Evolutionary conservation across 352 stramenopile genomes (phyloP), one percentile per base, ranked within the genome.

Genomic region (Globisporangium middletonii): DNA sequence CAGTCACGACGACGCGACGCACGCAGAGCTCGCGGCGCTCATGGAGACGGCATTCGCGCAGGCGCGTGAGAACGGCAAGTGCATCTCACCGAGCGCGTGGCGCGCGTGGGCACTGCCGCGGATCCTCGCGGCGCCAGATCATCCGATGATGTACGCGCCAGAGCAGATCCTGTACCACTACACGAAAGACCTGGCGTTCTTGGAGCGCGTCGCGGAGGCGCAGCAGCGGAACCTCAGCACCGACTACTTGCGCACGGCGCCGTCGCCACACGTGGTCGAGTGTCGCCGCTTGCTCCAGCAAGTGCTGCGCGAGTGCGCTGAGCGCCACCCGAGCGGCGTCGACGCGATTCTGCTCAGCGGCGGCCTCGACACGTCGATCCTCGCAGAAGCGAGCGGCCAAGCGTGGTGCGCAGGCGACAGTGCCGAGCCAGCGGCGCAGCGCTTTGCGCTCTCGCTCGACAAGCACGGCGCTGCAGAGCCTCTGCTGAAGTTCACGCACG

Each of bases 101-200:
- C 72, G 70, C 33, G 67, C 63, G 0, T 89, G 81, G 81, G 72
- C 69, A 11, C 58, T 82, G 12, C 75, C 79, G 16, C 78, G 81
- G 7, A 73, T 89, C 42, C 77, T 72, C 3, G 69, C 88, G 37
- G 65, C 71, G n/a, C 81, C 81, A 2, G 67, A 71, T 42, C 81
- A 92, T 52, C 59, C 62, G 9, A 68, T 71, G 45, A 84, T 80
- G 77, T 89, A 92, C 62, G 71, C 71, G 26, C 60, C 57, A 18
- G 75, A 84, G 50, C 81, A 92, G 63, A 79, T 73, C 16, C 48
- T 88, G 58, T 91, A 89, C 46, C 81, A 91, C 26, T 89, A 91
- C 67, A 83, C 77, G 35, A 91, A 89, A 18, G 77, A 86, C 27
- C 27, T 82, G 30, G 54, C 58, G 23, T 74, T 77, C 23, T 68